Conservation (phyloP, 2,329 filamentous ascomycete genomes). For the Hymenoscyphus occultus region DNA sequence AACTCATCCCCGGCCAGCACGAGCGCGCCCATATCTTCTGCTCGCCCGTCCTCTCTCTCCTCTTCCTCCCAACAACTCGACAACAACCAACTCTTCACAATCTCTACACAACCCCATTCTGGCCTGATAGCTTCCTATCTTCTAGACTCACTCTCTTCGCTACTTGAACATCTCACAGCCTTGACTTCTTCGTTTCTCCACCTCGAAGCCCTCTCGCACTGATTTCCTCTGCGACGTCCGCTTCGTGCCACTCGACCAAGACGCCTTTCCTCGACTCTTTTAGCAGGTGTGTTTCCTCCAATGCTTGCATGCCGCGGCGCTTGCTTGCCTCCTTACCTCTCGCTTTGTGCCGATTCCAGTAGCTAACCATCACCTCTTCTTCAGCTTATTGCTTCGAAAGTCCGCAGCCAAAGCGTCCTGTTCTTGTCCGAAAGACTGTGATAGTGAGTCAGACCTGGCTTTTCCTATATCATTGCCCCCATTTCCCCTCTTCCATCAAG, state of each 20-base stretch:
- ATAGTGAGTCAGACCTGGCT: conserved; percentile 24
- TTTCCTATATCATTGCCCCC: not conserved
- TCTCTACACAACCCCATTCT: conserved; percentile 34
- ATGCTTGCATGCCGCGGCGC: not conserved
- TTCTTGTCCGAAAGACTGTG: conserved; percentile 27
- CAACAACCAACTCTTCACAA: conserved; percentile 29
- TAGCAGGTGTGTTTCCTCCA: conserved; percentile 23
- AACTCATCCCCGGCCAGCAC: not conserved
- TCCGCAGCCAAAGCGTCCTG: conserved; percentile 18
- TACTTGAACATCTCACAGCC: conserved; percentile 30
- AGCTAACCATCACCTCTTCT: conserved; percentile 17
- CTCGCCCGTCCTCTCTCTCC: conserved; percentile 11
- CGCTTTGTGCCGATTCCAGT: conserved; percentile 2
- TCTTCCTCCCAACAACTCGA: conserved; percentile 13
- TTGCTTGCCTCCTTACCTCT: not conserved
- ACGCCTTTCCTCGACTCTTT: conserved; percentile 14
- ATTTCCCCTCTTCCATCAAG: not conserved
- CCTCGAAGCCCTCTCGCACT: not conserved
- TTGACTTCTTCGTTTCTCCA: conserved; percentile 14
- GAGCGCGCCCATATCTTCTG: conserved; percentile 2
- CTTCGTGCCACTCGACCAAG: not conserved
- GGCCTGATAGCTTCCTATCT: conserved; percentile 40
- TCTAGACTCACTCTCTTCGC: conserved; percentile 35
- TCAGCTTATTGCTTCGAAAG: conserved; percentile 22
- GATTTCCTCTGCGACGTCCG: not conserved